A percentile compares a stretch with the other conserved stretches of the same genome.
Conservation (phyloP, 2,329 filamentous ascomycete species). For the Daldinia sp. region DNA sequence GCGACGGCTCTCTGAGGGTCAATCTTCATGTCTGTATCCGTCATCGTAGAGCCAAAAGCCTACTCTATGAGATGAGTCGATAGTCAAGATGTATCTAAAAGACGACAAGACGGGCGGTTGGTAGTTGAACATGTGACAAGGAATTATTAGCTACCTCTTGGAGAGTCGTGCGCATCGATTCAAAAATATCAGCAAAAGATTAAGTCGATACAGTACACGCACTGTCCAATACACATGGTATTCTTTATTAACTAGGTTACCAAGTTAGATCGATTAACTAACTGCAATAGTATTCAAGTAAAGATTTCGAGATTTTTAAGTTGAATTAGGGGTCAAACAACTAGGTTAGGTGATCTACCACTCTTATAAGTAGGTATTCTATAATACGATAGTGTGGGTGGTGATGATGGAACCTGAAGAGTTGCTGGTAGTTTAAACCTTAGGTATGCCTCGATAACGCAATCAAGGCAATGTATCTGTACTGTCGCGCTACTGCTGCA, state of each 20-base stretch:
- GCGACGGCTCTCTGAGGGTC: slow-evolving; percentile 67
- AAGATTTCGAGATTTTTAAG: neutral
- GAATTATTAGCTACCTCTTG: neutral
- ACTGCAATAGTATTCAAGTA: neutral
- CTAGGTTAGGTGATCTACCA: neutral
- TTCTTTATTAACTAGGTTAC: neutral
- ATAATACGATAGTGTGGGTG: neutral
- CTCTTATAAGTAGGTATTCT: neutral
- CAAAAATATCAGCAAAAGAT: neutral
- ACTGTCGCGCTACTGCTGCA: neutral
- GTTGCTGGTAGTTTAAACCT: neutral
- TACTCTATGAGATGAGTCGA: slow-evolving; percentile 3
- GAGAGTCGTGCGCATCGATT: neutral
- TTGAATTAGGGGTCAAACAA: neutral
- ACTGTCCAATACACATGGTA: slow-evolving; percentile 11
- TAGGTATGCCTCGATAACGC: neutral
- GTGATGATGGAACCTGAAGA: neutral
- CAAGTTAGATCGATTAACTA: no score
- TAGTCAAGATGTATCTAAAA: neutral
- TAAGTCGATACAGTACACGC: slow-evolving; percentile 13
- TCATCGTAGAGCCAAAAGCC: slow-evolving; percentile 50
- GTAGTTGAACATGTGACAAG: slow-evolving; percentile 4
- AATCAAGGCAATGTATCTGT: neutral
- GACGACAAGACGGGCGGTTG: neutral
- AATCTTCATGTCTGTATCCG: slow-evolving; percentile 65